Evolutionary conservation across 2,329 filamentous ascomycete genomes (phyloP), one percentile per base, ranked within the genome.

Genomic region (Fusarium citri): DNA sequence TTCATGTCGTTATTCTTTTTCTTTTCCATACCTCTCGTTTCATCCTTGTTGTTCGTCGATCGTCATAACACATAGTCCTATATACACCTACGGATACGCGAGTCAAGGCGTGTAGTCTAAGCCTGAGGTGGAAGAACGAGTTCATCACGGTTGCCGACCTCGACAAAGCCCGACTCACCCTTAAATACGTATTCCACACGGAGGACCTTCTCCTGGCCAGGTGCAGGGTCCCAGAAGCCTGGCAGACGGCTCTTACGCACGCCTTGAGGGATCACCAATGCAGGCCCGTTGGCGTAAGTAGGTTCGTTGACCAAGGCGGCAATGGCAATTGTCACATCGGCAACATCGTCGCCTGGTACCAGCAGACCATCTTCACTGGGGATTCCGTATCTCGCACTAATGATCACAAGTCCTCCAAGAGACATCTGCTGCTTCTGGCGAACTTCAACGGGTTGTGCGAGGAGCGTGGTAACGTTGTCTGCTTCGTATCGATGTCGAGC

Each of bases 141-240:
- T 31, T 75, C 73, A 23, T 76, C 72, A 18, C 59, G 69, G 6
- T 64, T 67, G 16, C 55, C 61, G 20, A 76, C 71, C 25, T 75
- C 71, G 20, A 72, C 34, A n/a, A 66, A 63, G 23, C 55, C 61
- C 22, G 71, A 69, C 26, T 53, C 61, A n/a, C 75, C 83, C 69
- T 80, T 81, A 70, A 79, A 85, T 22, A 79, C 59, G 64, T 86
- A 87, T 59, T 80, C 77, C 18, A 86, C 81, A 47, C 80, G 79
- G 49, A 87, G 75, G 37, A 81, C 78, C 79, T 87, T 86, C 22
- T 77, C 78, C 37, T 75, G 73, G 34, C 74, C 73, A 8, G 84
- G 85, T 15, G 80, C 81, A 18, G 84, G 84, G 58, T 87, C 85
- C 82, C 84, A 86, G 72, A 87, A 86, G 2, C 85, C 85, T 1